A percentile compares a stretch with the other conserved stretches of the same genome.
Conservation (phyloP, 1,139 yeast species). For the Suhomyces bolitotheri region DNA sequence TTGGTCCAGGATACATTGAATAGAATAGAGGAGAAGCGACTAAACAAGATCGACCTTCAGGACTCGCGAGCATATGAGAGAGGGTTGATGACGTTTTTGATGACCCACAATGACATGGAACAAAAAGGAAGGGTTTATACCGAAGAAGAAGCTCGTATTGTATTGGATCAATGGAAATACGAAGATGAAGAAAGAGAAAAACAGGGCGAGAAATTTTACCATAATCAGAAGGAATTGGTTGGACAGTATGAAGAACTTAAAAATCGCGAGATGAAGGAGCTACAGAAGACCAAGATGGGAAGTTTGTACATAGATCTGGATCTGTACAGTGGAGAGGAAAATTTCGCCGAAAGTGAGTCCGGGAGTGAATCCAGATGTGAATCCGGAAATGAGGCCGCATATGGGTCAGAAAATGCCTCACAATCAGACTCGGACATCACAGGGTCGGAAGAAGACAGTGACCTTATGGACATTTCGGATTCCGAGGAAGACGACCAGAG, state of each 20-base stretch:
- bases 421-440: constrained; percentile 3
- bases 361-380: not conserved
- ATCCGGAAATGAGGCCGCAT: not conserved
- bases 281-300: not conserved
- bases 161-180: constrained; percentile 15
- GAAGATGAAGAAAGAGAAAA: constrained; percentile 8
- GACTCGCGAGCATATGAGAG: constrained; percentile 27
- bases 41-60: constrained; percentile 22
- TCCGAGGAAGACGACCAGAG: not conserved
- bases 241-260: not conserved
- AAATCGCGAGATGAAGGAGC: too few relatives aligned
- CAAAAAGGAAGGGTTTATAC: constrained; percentile 10
- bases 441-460: constrained; percentile 2
- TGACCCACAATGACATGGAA: constrained; percentile 10
- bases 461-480: not conserved
- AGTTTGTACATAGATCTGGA: not conserved
- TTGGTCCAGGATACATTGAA: constrained; percentile 14
- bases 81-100: constrained; percentile 17
- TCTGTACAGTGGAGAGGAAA: not conserved
- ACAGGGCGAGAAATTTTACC: not conserved
- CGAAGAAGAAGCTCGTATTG: constrained; percentile 15
- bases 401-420: not conserved
- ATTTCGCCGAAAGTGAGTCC: not conserved
- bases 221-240: not conserved
- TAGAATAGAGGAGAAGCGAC: constrained; percentile 13